Evolutionary conservation across 345 rosid genomes (phyloP), one percentile per base, ranked within the genome.

Genomic region (Ceriops tagal): DNA sequence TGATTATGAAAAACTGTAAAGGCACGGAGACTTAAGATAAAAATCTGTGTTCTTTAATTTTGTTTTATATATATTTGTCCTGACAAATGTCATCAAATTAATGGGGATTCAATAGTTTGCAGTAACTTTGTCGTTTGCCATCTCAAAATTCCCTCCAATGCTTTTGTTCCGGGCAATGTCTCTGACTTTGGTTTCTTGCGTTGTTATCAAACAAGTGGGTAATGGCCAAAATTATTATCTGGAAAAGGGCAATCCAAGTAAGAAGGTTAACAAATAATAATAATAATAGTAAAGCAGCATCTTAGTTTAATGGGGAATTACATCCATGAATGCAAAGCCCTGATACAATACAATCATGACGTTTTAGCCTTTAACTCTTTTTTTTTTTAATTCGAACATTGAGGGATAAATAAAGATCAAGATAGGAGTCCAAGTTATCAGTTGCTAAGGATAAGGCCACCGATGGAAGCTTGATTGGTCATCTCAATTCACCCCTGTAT

Each of bases 161-260:
- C 24, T 21, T 53, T n/a, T 53, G 58, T 2, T 53, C 24, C 3
- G 6, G 11, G 58, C 58, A 8, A 53, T 53, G 27, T 3, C 4
- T 53, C 24, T 21, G 58, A 21, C 24, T 53, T 21, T 7, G 11
- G 21, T 4, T 8, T 53, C 8, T 34, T 34, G 37, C 37, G 1
- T 34, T 34, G 37, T 34, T 34, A 34, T 7, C 37, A 8, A 34
- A 34, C 37, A 34, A 53, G 70, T 55, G 66, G 76, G 61, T 47
- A 74, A 74, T 82, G 84, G 86, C 75, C 61, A 69, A 71, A 72
- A 82, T 76, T 72, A 82, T 82, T 70, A 64, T 63, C 58, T 70
- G 68, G 65, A 53, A 47, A 52, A 61, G 37, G 0, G 10, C 37
- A 34, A 7, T 34, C 37, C 37, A 34, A 34, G 37, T 32, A 27